Evolutionary conservation across 2,329 filamentous ascomycete species (phyloP).

Genomic region (Aspergillus quadricinctus): DNA sequence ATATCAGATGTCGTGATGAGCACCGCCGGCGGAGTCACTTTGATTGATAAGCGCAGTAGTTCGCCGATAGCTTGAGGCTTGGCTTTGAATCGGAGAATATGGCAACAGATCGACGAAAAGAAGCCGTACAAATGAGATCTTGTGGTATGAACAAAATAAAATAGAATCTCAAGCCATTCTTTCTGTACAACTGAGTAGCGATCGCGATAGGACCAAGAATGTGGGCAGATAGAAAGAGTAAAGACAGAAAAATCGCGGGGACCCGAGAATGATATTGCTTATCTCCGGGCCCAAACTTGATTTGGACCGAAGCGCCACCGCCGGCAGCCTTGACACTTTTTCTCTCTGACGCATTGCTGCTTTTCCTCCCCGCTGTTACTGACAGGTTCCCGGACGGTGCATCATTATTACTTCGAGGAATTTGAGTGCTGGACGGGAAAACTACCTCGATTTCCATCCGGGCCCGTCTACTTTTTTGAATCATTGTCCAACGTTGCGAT

Average conservation of each 20-base stretch:
- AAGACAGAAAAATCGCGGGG: neutral
- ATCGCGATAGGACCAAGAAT: neutral
- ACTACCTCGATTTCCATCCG: neutral
- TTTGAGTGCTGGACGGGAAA: neutral
- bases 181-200: neutral
- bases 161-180: neutral
- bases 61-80: neutral
- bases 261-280: constrained; percentile 2
- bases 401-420: neutral
- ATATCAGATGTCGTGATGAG: constrained; percentile 15
- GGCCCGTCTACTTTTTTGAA: constrained; percentile 5
- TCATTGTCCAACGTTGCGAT: constrained; percentile 25
- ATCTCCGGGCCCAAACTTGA: constrained; percentile 13
- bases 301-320: constrained; percentile 21
- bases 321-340: constrained; percentile 17
- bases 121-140: neutral
- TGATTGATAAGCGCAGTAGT: constrained; percentile 19
- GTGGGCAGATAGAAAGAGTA: neutral
- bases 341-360: constrained; percentile 15
- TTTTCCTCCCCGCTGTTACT: neutral
- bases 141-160: neutral
- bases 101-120: neutral
- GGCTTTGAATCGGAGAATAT: neutral
- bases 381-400: neutral
- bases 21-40: constrained; percentile 9